Evolutionary conservation across 345 rosid genomes (phyloP).

Genomic region (Rhodamnia rubescens): DNA sequence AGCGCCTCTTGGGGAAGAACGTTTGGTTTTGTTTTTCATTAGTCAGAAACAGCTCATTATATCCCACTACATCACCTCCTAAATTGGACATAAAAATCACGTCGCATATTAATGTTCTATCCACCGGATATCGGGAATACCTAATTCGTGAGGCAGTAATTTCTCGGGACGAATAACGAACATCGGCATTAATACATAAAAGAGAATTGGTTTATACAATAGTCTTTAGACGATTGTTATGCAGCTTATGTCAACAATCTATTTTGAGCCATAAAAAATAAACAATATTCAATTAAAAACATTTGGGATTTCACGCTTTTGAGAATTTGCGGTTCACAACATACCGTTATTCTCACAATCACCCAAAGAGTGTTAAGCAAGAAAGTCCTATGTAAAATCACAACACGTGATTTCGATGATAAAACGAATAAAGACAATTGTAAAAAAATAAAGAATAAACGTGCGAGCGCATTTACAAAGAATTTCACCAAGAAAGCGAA

Average conservation of each 20-base stretch:
- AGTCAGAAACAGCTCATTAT: neutral
- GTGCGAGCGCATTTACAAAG: neutral
- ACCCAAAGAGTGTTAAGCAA: too few species aligned
- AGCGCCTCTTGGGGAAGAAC: rapidly evolving
- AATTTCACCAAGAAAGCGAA: neutral
- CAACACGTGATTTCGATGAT: neutral
- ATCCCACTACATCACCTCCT: too few species aligned
- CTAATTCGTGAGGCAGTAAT: neutral
- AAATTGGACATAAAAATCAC: too few species aligned
- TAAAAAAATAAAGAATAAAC: neutral
- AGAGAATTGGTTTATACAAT: too few species aligned
- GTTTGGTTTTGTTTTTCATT: neutral
- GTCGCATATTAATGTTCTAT: neutral
- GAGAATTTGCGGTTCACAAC: too few species aligned
- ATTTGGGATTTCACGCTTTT: too few species aligned
- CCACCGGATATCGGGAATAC: rapidly evolving
- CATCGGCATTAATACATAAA: rapidly evolving
- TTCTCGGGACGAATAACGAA: rapidly evolving
- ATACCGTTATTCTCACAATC: too few species aligned
- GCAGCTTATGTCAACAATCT: too few species aligned
- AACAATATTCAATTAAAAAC: too few species aligned
- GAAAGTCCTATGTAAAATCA: neutral
- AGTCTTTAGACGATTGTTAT: too few species aligned
- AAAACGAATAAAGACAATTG: rapidly evolving
- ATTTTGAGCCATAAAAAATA: too few species aligned